Evolutionary conservation across 2,329 filamentous ascomycete species (phyloP), one percentile per base, ranked within the genome.

Genomic region (Lizonia empirigonia): DNA sequence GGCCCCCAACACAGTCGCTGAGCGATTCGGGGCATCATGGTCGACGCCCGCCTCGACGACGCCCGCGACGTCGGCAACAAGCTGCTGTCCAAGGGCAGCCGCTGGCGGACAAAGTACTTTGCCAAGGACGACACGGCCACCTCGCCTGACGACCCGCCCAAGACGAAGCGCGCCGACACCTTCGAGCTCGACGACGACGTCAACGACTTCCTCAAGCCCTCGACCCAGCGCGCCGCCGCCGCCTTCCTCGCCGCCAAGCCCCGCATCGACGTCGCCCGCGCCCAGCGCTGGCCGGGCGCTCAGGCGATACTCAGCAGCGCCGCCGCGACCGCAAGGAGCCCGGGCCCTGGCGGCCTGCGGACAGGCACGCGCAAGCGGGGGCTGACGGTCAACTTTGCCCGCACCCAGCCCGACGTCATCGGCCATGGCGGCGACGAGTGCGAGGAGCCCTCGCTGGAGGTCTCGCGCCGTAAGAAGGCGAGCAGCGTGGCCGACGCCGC

Each of bases 351-450:
- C 46, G 73, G 76, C 58, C 55, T 72, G 63, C 60, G 70, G 57
- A 68, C 61, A 32, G 61, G 62, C 72, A 72, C 70, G 27, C 64
- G 76, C 62, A 78, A 82, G 67, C 89, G 90, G 72, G 88, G 88
- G 8, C 77, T 94, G 55, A 78, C 78, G 4, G 92, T 97, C 27
- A 84, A 80, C 48, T 97, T 97, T 65, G 82, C 82, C 44, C 85
- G 89, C 60, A 82, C 81, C 8, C 79, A 82, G 46, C 91, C 92
- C 6, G 88, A 91, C 37, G 75, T 96, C 55, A 97, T 97, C 66
- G 93, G 93, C 37, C 87, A 93, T 72, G 93, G 93, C 50, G 93
- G 93, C 26, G 93, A 97, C 66, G 91, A 96, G 71, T 87, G 88
- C 46, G 85, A 89, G 45, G 77, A 82, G 7, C 89, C 89, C 1